These are phyloP conservation scores for Aspergillus quadricinctus DNA, from an alignment of 2,329 filamentous ascomycete genomes.

Conservation along the genomic window DNA sequence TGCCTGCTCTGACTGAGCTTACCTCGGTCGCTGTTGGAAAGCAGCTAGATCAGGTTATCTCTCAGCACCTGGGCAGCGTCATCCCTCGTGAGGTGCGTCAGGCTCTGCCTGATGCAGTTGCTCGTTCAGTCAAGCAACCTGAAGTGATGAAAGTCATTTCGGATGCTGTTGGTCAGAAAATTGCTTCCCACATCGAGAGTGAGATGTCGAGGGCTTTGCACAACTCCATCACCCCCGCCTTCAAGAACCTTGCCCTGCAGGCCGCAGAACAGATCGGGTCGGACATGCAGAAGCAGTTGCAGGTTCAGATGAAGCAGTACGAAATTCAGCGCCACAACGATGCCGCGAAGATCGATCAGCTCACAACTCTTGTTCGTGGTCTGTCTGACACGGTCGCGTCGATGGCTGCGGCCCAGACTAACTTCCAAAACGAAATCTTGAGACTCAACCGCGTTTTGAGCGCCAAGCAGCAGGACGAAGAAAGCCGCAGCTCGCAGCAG, in stretches of 20 bases:
- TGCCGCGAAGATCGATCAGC: slow-evolving; percentile 56
- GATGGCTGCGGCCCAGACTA: slow-evolving; percentile 40
- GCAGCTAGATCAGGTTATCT: slow-evolving; percentile 65
- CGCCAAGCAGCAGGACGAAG: slow-evolving; percentile 20
- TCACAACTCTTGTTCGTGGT: slow-evolving; percentile 50
- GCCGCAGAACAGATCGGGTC: slow-evolving; percentile 63
- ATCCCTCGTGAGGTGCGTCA: slow-evolving; percentile 71
- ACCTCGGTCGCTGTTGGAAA: slow-evolving; percentile 66
- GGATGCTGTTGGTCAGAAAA: slow-evolving; percentile 64
- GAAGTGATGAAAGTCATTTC: slow-evolving; percentile 69
- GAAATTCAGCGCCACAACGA: slow-evolving; percentile 52
- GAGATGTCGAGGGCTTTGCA: slow-evolving; percentile 61
- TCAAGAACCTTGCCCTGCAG: slow-evolving; percentile 61
- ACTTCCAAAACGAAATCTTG: slow-evolving; percentile 40
- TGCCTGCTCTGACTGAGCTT: slow-evolving; percentile 68
- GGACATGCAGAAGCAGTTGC: slow-evolving; percentile 62
- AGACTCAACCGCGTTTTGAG: slow-evolving; percentile 30
- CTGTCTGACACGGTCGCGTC: slow-evolving; percentile 51
- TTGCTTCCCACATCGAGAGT: slow-evolving; percentile 65
- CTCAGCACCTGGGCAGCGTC: slow-evolving; percentile 59
- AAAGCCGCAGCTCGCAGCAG: slow-evolving; percentile 15
- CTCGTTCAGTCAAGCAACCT: slow-evolving; percentile 66
- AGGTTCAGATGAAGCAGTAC: slow-evolving; percentile 48
- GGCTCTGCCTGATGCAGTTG: slow-evolving; percentile 63
- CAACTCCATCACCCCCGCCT: slow-evolving; percentile 60